Base-by-base conservation (phyloP, 176 grass and related monocot genomes). In the Areca catechu region DNA sequence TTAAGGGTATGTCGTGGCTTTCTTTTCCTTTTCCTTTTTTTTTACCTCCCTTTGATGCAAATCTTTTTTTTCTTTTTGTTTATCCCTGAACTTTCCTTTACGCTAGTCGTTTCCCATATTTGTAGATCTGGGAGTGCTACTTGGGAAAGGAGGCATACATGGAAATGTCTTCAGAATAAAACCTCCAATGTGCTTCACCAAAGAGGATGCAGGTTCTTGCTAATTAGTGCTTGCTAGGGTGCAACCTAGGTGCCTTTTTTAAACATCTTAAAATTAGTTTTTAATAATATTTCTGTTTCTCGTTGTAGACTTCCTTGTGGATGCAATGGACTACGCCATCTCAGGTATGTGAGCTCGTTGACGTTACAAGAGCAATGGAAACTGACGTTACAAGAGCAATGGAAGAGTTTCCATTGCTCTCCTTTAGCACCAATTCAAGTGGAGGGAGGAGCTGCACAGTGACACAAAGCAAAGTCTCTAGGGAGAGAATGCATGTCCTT, bases 151-250 rank as follows among this genome's bases (percentile, higher is more conserved):
- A 0, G 81, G 93, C 23, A 81, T 98, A 7, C 84, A 92, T 21
- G 87, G 87, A 48, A 98, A 89, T 16, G 93, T 92, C 24, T 92
- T 98, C 75, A 82, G 93, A 56, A 92, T 98, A 67, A 98, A 98
- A 76, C 93, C 93, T 60, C 93, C 93, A 3, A 98, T 98, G 93
- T 98, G 93, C 74, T 98, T 98, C 49, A 80, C 75, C 29, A 92
- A 78, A 68, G 84, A 83, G 16, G 93, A 98, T 55, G 87, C 84
- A 89, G 93, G 93, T 98, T 34, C 3, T 34, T 71, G 58, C 56
- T 22, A 37, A 37, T 37, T 37, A 37, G 2, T 37, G 30, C 30
- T 37, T 37, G 30, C 30, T 37, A 7, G 30, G 30, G 30, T 37
- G 30, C 30, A 37, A 37, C 1, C 30, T 37, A 37, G 30, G 9